Conservation (phyloP, 2,329 filamentous ascomycete genomes). For the Pseudogymnoascus verrucosus region DNA sequence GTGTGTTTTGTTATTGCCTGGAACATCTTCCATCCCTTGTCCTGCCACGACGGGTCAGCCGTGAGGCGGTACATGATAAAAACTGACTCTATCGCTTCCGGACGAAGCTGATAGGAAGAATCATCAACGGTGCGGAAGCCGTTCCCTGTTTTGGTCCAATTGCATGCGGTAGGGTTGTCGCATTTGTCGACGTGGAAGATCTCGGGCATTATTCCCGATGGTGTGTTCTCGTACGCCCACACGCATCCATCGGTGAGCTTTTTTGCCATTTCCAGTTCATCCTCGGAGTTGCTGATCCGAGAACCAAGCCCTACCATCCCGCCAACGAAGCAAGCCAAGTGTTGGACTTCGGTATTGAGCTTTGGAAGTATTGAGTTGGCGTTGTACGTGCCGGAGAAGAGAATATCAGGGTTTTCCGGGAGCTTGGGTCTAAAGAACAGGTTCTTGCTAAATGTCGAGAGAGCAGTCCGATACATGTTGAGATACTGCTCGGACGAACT, state of each 20-base stretch:
- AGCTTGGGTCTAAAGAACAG: slow-evolving; percentile 65
- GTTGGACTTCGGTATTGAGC: slow-evolving; percentile 42
- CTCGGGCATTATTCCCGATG: slow-evolving; percentile 55
- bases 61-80: slow-evolving; percentile 46
- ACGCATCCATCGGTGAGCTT: slow-evolving; percentile 56
- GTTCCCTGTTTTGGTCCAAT: slow-evolving; percentile 16
- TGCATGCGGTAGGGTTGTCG: slow-evolving; percentile 17
- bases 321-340: slow-evolving; percentile 64
- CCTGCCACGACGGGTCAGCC: slow-evolving; percentile 28
- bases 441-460: slow-evolving; percentile 51
- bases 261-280: slow-evolving; percentile 47
- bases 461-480: slow-evolving; percentile 53
- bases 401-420: slow-evolving; percentile 51
- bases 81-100: slow-evolving; percentile 60
- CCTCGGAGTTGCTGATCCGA: slow-evolving; percentile 46
- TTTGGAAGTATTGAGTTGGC: slow-evolving; percentile 11
- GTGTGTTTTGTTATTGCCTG: slow-evolving; percentile 36
- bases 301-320: slow-evolving; percentile 63
- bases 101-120: slow-evolving; percentile 42
- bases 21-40: slow-evolving; percentile 43
- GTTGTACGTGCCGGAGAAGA: slow-evolving; percentile 44
- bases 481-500: slow-evolving; percentile 54
- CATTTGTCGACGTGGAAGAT: slow-evolving; percentile 34
- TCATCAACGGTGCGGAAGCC: slow-evolving; percentile 14
- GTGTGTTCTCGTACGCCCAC: slow-evolving; percentile 50